These are phyloP conservation scores for Trichosporon sp. DNA, from an alignment of 1,284 basidiomycete species.

Conservation along the genomic window DNA sequence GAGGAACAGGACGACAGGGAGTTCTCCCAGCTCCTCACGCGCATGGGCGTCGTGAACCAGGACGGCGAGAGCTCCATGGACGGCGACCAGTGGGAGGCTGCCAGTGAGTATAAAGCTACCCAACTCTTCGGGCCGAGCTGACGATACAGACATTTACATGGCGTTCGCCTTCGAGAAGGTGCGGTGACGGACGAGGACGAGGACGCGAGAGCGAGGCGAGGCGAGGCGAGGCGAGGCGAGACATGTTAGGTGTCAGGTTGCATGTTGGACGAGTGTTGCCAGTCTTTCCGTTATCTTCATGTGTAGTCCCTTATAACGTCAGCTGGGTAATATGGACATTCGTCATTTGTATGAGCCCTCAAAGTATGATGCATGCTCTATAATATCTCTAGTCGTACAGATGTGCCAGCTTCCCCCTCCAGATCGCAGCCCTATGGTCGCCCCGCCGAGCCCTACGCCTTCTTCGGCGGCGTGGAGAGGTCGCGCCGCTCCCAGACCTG, in stretches of 20 bases:
- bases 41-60: slow-evolving; percentile 81
- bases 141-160: slow-evolving; percentile 66
- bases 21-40: slow-evolving; percentile 69
- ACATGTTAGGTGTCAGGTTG: neutral
- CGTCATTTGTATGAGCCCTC: slow-evolving; percentile 1
- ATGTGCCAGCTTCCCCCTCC: neutral
- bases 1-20: slow-evolving; percentile 72
- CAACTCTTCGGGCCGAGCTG: neutral
- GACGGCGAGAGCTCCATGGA: slow-evolving; percentile 84
- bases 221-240: neutral
- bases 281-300: neutral
- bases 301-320: neutral
- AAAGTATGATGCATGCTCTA: neutral
- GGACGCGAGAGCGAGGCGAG: neutral
- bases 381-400: slow-evolving; percentile 1
- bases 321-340: neutral
- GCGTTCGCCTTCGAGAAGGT: slow-evolving; percentile 75
- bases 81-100: slow-evolving; percentile 90
- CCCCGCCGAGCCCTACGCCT: neutral
- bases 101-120: slow-evolving; percentile 61
- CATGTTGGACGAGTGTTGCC: neutral
- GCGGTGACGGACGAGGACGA: neutral
- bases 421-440: neutral
- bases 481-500: slow-evolving; percentile 60
- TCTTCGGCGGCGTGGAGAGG: slow-evolving; percentile 27